phyloP scores from a whole-genome alignment of 2,329 filamentous ascomycete species.

The Arachnomyces sp. region DNA sequence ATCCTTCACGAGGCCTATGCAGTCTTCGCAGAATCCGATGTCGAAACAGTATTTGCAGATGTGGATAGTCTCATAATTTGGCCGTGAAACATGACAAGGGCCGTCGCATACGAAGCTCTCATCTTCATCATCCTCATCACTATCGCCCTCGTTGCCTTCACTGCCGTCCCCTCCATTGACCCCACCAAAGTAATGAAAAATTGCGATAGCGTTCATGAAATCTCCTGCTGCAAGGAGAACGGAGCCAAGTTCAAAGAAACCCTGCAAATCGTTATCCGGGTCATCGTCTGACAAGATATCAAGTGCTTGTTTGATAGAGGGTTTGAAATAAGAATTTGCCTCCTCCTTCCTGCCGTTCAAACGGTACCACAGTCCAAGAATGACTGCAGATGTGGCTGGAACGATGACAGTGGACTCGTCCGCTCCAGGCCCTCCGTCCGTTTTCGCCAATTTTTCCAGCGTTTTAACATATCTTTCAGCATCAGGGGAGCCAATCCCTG shows the following conservation, averaged over 20 bases:
- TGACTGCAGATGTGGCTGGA: not conserved
- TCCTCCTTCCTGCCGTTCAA: conserved; percentile 8
- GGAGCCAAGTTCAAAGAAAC: not conserved
- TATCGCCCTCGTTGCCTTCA: not conserved
- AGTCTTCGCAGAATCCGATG: conserved; percentile 9
- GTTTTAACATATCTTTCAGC: conserved; percentile 3
- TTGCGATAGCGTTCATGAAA: conserved; percentile 1
- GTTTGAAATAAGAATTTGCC: conserved; percentile 6
- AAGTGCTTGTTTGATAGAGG: conserved; percentile 5
- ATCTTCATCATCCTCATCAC: not conserved
- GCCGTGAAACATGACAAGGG: not conserved
- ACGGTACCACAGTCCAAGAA: conserved; percentile 9
- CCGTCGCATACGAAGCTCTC: conserved; percentile 4
- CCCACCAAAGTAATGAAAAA: not conserved
- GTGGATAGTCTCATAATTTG: conserved; percentile 1
- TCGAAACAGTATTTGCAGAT: conserved; percentile 9
- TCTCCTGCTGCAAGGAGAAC: conserved; percentile 1
- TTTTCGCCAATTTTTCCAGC: conserved; percentile 6
- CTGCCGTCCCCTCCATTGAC: no score
- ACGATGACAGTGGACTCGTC: not conserved
- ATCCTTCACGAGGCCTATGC: conserved; percentile 5
- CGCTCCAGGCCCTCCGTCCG: not conserved
- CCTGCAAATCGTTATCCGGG: conserved; percentile 6
- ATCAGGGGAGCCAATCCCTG: conserved; percentile 6
- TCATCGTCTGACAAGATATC: conserved; percentile 10